Evolutionary conservation across 257 asterid genomes (phyloP).

Genomic region (Primulina eburnea): DNA sequence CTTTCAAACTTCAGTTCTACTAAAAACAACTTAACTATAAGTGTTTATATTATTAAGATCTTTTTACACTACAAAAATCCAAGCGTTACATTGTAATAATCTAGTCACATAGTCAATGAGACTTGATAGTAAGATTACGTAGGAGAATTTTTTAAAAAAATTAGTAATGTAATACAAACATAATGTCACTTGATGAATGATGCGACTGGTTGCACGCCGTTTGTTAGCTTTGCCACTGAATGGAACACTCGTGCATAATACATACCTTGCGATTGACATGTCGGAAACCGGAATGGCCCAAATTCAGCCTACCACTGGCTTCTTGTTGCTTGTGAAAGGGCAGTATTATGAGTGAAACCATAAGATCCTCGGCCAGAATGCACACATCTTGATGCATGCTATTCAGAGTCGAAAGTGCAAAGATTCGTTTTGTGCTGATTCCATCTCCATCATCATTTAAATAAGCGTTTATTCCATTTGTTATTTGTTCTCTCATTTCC

Average conservation of each 20-base stretch:
- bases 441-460: constrained; percentile 55
- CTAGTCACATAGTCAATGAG: background rate
- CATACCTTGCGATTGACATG: constrained; percentile 82
- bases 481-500: constrained; percentile 62
- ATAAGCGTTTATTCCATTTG: constrained; percentile 33
- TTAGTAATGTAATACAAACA: background rate
- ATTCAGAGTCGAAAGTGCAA: constrained; percentile 69
- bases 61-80: background rate
- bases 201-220: no score
- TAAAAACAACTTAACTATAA: no score
- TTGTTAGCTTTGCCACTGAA: background rate
- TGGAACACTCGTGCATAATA: background rate
- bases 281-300: constrained; percentile 68
- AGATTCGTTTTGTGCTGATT: constrained; percentile 47
- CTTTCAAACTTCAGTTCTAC: background rate
- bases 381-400: constrained; percentile 82
- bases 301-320: constrained; percentile 59
- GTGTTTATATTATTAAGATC: no score
- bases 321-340: constrained; percentile 86
- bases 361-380: constrained; percentile 70
- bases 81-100: background rate
- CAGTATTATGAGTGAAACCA: constrained; percentile 58
- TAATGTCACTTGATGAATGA: background rate
- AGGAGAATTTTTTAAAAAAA: no score
- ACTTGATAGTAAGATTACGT: background rate